Conservation (phyloP, 169 alveolate genomes). For the Babesia divergens region DNA sequence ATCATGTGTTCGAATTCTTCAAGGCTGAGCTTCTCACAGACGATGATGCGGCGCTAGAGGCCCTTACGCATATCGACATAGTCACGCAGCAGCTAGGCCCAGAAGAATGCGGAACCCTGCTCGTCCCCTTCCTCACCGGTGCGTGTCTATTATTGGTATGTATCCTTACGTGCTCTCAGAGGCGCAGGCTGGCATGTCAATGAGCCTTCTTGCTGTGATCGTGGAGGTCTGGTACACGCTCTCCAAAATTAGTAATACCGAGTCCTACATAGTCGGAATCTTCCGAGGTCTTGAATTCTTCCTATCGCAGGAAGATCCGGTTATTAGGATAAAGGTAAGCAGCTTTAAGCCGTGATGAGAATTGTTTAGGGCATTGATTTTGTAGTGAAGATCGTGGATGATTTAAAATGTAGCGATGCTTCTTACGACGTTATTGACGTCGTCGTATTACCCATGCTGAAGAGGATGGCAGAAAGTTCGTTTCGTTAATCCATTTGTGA, state of each 20-base stretch:
- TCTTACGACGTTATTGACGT: conserved; percentile 29
- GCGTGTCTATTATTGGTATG: background rate
- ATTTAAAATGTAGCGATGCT: background rate
- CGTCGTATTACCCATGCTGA: conserved; percentile 42
- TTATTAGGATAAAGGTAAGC: conserved; percentile 41
- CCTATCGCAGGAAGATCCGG: conserved; percentile 51
- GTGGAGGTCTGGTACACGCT: conserved; percentile 52
- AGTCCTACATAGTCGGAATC: conserved; percentile 25
- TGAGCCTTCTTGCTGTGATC: background rate
- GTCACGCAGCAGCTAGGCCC: conserved; percentile 58
- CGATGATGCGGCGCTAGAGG: conserved; percentile 33
- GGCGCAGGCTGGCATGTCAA: conserved; percentile 19
- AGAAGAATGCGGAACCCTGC: conserved; percentile 22
- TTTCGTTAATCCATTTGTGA: background rate
- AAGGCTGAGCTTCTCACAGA: conserved; percentile 20
- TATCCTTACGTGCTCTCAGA: conserved; percentile 13
- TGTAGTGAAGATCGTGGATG: conserved; percentile 26
- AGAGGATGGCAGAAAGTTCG: conserved; percentile 39
- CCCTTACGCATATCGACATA: conserved; percentile 55
- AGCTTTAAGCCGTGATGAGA: background rate
- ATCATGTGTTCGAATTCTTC: conserved; percentile 37
- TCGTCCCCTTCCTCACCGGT: conserved; percentile 60
- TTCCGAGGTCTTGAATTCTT: conserved; percentile 34
- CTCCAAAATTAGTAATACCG: conserved; percentile 22
- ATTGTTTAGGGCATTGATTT: conserved; percentile 26